phyloP scores from a whole-genome alignment of 2,329 filamentous ascomycete genomes.

The Sclerotinia sclerotiorum region DNA sequence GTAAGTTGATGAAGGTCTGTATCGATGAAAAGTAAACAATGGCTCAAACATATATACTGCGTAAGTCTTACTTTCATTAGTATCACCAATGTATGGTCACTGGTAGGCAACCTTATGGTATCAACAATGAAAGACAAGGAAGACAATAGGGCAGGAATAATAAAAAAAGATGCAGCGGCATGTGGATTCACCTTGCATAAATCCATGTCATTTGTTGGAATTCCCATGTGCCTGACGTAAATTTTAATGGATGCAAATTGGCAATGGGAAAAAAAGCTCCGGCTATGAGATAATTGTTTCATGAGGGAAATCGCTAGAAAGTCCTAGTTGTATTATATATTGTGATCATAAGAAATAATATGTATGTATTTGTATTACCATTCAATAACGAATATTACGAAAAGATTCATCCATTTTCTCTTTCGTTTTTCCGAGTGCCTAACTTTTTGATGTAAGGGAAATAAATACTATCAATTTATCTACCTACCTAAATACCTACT shows the following conservation, averaged over 20 bases:
- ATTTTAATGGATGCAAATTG: not conserved
- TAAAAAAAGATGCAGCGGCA: not conserved
- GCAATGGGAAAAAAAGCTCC: slow-evolving; percentile 5
- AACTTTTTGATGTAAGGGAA: not conserved
- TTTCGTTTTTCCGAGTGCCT: too few relatives aligned
- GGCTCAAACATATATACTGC: too few relatives aligned
- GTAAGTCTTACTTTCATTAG: too few relatives aligned
- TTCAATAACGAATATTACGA: not conserved
- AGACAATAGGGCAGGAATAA: too few relatives aligned
- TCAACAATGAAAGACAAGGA: too few relatives aligned
- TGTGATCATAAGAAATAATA: not conserved
- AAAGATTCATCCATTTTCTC: too few relatives aligned
- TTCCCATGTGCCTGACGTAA: slow-evolving; percentile 16
- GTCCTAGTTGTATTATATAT: not conserved
- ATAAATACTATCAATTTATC: too few relatives aligned
- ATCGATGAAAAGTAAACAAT: too few relatives aligned
- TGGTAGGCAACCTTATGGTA: too few relatives aligned
- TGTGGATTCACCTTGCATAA: not conserved
- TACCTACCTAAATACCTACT: too few relatives aligned
- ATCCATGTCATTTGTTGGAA: not conserved
- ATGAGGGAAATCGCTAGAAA: slow-evolving; percentile 6
- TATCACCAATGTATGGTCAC: too few relatives aligned
- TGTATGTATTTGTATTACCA: not conserved
- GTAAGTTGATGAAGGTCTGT: too few relatives aligned
- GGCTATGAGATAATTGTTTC: slow-evolving; percentile 15